Conservation (phyloP, 176 grass and related monocot genomes). For the Musa itinerans region DNA sequence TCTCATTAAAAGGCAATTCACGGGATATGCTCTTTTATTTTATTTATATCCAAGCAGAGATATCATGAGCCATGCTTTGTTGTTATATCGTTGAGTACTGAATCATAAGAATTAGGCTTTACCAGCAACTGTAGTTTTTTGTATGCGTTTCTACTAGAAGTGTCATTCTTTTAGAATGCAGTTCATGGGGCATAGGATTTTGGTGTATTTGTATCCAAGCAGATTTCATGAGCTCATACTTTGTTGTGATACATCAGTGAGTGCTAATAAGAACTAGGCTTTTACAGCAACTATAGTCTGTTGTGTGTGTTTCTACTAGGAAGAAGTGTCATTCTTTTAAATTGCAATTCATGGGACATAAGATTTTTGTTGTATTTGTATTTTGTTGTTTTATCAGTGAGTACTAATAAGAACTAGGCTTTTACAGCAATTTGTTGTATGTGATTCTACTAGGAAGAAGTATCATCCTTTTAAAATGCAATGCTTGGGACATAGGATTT, state of each 20-base stretch:
- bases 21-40: too few relatives aligned
- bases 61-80: too few relatives aligned
- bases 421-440: too few relatives aligned
- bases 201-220: not conserved
- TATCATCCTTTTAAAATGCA: not conserved
- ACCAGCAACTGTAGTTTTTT: too few relatives aligned
- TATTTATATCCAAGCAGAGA: too few relatives aligned
- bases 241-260: too few relatives aligned
- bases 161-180: not conserved
- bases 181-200: not conserved
- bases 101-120: too few relatives aligned
- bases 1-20: too few relatives aligned
- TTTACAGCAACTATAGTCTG: too few relatives aligned
- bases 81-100: too few relatives aligned
- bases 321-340: not conserved
- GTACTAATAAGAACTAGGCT: too few relatives aligned
- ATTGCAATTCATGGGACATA: not conserved
- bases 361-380: not conserved
- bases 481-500: not conserved
- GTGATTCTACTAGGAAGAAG: not conserved
- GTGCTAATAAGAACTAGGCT: too few relatives aligned
- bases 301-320: not conserved
- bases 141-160: not conserved
- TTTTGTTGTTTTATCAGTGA: not conserved
- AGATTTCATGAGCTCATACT: not conserved